Conservation (phyloP, 345 rosid genomes). For the Alliaria petiolata region DNA sequence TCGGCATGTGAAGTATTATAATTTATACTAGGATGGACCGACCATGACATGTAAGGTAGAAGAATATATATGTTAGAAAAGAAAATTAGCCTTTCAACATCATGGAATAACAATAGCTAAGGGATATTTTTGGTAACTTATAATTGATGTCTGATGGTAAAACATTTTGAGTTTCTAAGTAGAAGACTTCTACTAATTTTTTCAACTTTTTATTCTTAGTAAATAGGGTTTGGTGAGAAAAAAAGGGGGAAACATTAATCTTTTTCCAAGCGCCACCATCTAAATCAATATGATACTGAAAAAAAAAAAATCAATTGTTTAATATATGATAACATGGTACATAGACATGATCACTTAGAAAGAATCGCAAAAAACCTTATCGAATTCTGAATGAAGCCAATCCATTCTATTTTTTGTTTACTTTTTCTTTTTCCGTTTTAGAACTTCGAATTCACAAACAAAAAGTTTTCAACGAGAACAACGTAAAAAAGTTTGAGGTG, state of each 20-base stretch:
- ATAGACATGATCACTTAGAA: too few species aligned
- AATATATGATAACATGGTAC: too few species aligned
- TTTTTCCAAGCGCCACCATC: not conserved
- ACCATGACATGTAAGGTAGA: constrained; percentile 11
- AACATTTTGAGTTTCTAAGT: not conserved
- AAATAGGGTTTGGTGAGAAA: not conserved
- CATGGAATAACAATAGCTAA: not conserved
- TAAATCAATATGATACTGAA: too few species aligned
- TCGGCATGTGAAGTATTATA: not conserved
- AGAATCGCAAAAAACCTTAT: too few species aligned
- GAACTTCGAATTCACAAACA: too few species aligned
- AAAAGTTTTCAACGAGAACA: too few species aligned
- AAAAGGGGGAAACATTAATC: not conserved
- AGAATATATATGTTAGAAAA: not conserved
- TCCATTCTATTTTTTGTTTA: too few species aligned
- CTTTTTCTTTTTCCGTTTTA: too few species aligned
- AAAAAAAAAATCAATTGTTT: too few species aligned
- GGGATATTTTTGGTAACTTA: not conserved
- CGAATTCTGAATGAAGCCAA: too few species aligned
- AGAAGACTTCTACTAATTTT: not conserved
- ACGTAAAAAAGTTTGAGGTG: too few species aligned
- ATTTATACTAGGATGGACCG: not conserved
- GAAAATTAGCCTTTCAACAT: not conserved
- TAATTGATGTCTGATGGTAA: not conserved
- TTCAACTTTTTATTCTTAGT: not conserved